These are phyloP conservation scores for Jacaranda copaia DNA, from an alignment of 257 asterid genomes.

Conservation along the genomic window DNA sequence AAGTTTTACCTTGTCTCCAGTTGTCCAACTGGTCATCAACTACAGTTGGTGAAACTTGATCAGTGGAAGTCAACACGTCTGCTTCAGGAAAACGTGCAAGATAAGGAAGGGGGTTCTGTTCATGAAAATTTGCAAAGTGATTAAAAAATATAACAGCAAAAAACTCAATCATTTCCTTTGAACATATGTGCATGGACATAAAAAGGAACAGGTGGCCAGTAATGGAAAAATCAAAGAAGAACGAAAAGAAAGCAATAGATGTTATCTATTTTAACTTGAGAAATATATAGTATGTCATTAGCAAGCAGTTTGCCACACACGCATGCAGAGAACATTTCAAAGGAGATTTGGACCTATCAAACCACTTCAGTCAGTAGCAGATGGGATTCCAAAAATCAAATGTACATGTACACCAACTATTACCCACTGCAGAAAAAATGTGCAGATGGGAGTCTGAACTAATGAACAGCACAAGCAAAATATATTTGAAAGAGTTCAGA, in stretches of 20 bases:
- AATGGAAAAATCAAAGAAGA: neutral
- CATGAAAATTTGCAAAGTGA: constrained; percentile 41
- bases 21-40: constrained; percentile 90
- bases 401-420: neutral
- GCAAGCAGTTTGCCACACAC: neutral
- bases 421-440: constrained; percentile 6
- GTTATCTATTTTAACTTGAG: constrained; percentile 4
- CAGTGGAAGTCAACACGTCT: constrained; percentile 94
- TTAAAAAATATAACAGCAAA: constrained; percentile 29
- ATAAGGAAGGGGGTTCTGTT: constrained; percentile 96
- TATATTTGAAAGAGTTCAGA: constrained; percentile 8
- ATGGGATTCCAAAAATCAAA: constrained; percentile 14
- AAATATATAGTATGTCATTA: neutral
- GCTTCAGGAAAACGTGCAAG: constrained; percentile 98
- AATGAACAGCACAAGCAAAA: constrained; percentile 16
- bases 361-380: constrained; percentile 14
- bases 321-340: neutral
- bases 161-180: constrained; percentile 9
- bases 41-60: constrained; percentile 89
- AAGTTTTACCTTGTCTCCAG: constrained; percentile 82
- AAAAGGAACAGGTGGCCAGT: neutral
- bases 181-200: neutral
- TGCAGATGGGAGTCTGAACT: constrained; percentile 5
- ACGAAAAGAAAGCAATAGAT: constrained; percentile 23
- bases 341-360: constrained; percentile 6